These are phyloP conservation scores for Mortierella sp. DNA, from an alignment of 371 early-diverging fungal species.

Conservation along the genomic window DNA sequence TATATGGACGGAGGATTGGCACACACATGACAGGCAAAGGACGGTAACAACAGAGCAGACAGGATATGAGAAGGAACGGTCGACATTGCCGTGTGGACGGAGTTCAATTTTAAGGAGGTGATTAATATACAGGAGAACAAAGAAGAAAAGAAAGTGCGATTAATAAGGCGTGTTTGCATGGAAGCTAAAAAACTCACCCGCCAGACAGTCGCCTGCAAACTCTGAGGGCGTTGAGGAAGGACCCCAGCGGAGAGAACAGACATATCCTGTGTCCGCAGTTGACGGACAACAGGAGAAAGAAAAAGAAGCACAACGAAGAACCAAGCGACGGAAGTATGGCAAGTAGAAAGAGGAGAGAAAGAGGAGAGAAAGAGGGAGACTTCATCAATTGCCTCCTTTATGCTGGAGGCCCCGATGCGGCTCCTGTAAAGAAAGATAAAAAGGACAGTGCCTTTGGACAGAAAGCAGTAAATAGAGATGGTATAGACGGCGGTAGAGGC, in stretches of 20 bases:
- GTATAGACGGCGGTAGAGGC: too few species aligned
- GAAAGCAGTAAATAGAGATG: not conserved
- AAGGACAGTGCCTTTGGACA: constrained; percentile 14
- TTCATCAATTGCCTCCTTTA: not conserved
- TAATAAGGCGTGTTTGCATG: not conserved
- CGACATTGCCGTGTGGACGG: too few species aligned
- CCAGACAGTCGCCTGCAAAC: not conserved
- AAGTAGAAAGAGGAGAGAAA: not conserved
- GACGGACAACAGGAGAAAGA: too few species aligned
- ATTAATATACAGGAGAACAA: not conserved
- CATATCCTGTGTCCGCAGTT: too few species aligned
- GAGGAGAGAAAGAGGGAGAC: not conserved
- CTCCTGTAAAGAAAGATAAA: constrained; percentile 9
- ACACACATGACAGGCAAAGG: too few species aligned
- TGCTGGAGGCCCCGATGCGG: constrained; percentile 4
- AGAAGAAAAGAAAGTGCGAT: not conserved
- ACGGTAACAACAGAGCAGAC: too few species aligned
- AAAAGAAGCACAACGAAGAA: not conserved
- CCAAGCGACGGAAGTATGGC: not conserved
- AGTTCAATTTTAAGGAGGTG: not conserved
- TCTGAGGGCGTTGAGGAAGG: not conserved
- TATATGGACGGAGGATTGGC: too few species aligned
- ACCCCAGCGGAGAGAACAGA: too few species aligned
- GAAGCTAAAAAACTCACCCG: not conserved
- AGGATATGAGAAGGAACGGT: too few species aligned